A percentile compares a stretch with the other conserved stretches of the same genome.
Conservation (phyloP, 805 yeast species). For the Yamadazyma philogaea region DNA sequence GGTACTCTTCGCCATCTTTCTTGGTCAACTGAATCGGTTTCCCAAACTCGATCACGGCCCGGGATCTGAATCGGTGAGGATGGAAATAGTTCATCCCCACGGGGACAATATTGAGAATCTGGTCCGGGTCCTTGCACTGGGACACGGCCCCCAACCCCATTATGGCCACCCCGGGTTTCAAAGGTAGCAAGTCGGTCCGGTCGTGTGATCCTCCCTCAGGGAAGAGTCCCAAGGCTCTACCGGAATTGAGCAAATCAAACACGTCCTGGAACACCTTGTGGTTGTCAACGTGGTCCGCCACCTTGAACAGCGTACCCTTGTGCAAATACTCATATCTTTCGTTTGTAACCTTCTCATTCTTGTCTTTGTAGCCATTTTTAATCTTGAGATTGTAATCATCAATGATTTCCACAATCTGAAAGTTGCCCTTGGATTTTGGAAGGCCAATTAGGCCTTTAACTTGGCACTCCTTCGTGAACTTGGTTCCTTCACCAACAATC, state of each 20-base stretch:
- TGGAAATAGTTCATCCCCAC: slow-evolving; percentile 44
- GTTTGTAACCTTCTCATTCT: not conserved
- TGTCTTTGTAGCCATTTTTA: slow-evolving; percentile 10
- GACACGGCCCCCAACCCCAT: slow-evolving; percentile 44
- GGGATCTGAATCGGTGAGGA: slow-evolving; percentile 38
- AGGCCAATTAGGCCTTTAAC: slow-evolving; percentile 37
- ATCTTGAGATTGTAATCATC: slow-evolving; percentile 10
- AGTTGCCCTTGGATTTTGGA: slow-evolving; percentile 33
- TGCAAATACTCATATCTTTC: slow-evolving; percentile 7
- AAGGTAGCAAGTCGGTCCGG: slow-evolving; percentile 39
- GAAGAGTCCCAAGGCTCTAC: slow-evolving; percentile 37
- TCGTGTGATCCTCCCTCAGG: slow-evolving; percentile 48
- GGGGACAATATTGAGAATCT: slow-evolving; percentile 34
- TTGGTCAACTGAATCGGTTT: slow-evolving; percentile 36
- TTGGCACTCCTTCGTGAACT: slow-evolving; percentile 31
- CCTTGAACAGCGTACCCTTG: slow-evolving; percentile 30
- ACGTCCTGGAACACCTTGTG: slow-evolving; percentile 34
- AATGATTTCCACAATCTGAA: slow-evolving; percentile 22
- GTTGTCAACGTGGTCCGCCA: slow-evolving; percentile 41
- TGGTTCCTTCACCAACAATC: slow-evolving; percentile 32
- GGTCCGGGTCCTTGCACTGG: slow-evolving; percentile 20
- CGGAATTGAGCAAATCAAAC: slow-evolving; percentile 33
- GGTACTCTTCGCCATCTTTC: slow-evolving; percentile 26
- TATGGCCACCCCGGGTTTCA: slow-evolving; percentile 45
- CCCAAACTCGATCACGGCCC: slow-evolving; percentile 43